Percentiles rank a stretch among this genome's conserved stretches.
phyloP scores from a whole-genome alignment of 805 yeast genomes.

The Candida corydali region DNA sequence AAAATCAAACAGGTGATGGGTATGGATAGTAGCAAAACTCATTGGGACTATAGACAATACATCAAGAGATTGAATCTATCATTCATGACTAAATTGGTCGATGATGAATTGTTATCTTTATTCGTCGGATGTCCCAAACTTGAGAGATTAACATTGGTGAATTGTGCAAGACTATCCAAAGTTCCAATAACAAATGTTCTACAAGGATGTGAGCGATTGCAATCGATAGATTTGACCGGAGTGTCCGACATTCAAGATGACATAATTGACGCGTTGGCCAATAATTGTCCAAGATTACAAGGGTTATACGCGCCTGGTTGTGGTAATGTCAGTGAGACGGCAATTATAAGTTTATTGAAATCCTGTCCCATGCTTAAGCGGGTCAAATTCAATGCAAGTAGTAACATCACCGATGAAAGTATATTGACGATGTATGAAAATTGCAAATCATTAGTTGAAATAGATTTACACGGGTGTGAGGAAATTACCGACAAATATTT shows the following conservation, averaged over 20 bases:
- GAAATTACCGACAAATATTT: slow-evolving; percentile 64
- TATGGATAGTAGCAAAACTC: slow-evolving; percentile 44
- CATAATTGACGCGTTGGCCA: slow-evolving; percentile 64
- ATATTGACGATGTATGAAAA: slow-evolving; percentile 57
- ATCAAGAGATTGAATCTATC: slow-evolving; percentile 80
- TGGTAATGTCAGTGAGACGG: slow-evolving; percentile 59
- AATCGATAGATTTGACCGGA: slow-evolving; percentile 85
- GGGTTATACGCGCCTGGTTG: slow-evolving; percentile 90
- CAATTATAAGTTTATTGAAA: slow-evolving; percentile 54
- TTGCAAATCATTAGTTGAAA: slow-evolving; percentile 81
- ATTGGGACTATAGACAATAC: slow-evolving; percentile 63
- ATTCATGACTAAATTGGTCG: slow-evolving; percentile 62
- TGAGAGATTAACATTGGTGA: slow-evolving; percentile 82
- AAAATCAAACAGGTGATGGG: slow-evolving; percentile 55
- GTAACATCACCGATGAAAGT: slow-evolving; percentile 59
- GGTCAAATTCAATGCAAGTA: slow-evolving; percentile 73
- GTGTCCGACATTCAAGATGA: slow-evolving; percentile 62
- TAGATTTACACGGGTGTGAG: slow-evolving; percentile 83
- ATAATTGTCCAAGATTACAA: slow-evolving; percentile 71
- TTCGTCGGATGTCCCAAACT: slow-evolving; percentile 70
- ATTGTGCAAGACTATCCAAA: slow-evolving; percentile 64
- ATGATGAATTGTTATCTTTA: slow-evolving; percentile 56
- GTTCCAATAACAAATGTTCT: slow-evolving; percentile 59
- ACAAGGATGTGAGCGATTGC: slow-evolving; percentile 62
- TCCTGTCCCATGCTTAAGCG: slow-evolving; percentile 76